Evolutionary conservation across 2,329 filamentous ascomycete species (phyloP).

Genomic region (Aspergillus ruber): DNA sequence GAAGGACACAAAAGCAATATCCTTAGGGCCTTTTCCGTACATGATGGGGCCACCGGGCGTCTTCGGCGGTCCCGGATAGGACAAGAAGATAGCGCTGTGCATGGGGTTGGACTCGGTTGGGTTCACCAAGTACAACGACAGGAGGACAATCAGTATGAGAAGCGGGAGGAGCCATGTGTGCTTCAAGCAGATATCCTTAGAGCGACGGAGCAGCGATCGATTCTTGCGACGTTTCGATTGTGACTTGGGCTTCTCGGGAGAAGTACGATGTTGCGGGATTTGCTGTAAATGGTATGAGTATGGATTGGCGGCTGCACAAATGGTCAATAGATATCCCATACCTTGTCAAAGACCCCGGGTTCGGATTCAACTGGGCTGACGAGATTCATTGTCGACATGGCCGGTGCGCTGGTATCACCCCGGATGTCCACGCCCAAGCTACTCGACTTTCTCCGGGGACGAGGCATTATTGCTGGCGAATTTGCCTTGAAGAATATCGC

Average conservation of each 20-base stretch:
- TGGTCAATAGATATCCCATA: slow-evolving; percentile 10
- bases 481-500: neutral
- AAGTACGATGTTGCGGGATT: slow-evolving; percentile 14
- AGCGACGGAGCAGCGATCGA: slow-evolving; percentile 38
- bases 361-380: slow-evolving; percentile 22
- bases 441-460: slow-evolving; percentile 38
- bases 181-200: slow-evolving; percentile 35
- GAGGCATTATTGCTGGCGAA: slow-evolving; percentile 25
- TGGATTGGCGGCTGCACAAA: neutral
- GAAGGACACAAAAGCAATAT: slow-evolving; percentile 81
- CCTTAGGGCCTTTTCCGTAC: slow-evolving; percentile 84
- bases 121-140: slow-evolving; percentile 65
- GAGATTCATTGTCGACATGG: slow-evolving; percentile 40
- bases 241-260: slow-evolving; percentile 27
- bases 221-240: slow-evolving; percentile 40
- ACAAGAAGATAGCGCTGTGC: slow-evolving; percentile 79
- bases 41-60: slow-evolving; percentile 49
- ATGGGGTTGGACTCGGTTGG: slow-evolving; percentile 73
- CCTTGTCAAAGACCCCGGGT: slow-evolving; percentile 17
- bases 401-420: slow-evolving; percentile 41
- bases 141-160: slow-evolving; percentile 57
- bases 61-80: slow-evolving; percentile 65
- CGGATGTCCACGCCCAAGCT: slow-evolving; percentile 42
- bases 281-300: slow-evolving; percentile 4
- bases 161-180: slow-evolving; percentile 65